Evolutionary conservation across 139 green algal genomes (phyloP).

Genomic region (Raphidocelis subcapitata): DNA sequence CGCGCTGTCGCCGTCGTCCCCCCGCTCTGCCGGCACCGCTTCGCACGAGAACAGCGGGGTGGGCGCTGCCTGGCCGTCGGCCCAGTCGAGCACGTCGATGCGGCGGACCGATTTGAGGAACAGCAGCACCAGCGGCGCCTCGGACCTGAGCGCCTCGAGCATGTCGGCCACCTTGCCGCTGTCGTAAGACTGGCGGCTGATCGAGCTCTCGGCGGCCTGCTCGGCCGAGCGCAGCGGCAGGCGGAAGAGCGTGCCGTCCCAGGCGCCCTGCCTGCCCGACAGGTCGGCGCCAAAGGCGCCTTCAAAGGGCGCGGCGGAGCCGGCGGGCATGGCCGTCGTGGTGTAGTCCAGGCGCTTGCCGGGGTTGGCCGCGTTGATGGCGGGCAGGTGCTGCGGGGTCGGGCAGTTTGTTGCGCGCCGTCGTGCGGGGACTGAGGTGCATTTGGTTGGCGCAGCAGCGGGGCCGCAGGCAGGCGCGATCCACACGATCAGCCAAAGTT

Average conservation of each 20-base stretch:
- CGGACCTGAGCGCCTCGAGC: constrained; percentile 49
- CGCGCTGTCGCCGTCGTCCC: constrained; percentile 8
- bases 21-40: neutral
- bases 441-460: too few relatives aligned
- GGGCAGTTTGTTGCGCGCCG: too few relatives aligned
- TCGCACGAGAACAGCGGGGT: constrained; percentile 24
- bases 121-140: constrained; percentile 56
- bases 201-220: constrained; percentile 48
- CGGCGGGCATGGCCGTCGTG: constrained; percentile 13
- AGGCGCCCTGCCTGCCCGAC: constrained; percentile 25
- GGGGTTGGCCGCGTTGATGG: constrained; percentile 40
- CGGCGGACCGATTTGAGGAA: constrained; percentile 58
- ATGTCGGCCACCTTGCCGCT: constrained; percentile 42
- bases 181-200: constrained; percentile 63
- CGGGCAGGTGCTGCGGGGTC: constrained; percentile 16
- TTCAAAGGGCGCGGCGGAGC: constrained; percentile 48
- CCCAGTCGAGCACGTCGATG: constrained; percentile 54
- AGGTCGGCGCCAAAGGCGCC: constrained; percentile 34
- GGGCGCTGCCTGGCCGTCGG: constrained; percentile 11
- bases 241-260: constrained; percentile 69
- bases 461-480: too few relatives aligned
- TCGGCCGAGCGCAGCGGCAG: constrained; percentile 59
- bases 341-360: constrained; percentile 79
- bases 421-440: too few relatives aligned
- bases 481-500: too few relatives aligned